These are phyloP conservation scores for Taiwanofungus camphoratus DNA, from an alignment of 1,284 basidiomycete genomes.

Conservation along the genomic window DNA sequence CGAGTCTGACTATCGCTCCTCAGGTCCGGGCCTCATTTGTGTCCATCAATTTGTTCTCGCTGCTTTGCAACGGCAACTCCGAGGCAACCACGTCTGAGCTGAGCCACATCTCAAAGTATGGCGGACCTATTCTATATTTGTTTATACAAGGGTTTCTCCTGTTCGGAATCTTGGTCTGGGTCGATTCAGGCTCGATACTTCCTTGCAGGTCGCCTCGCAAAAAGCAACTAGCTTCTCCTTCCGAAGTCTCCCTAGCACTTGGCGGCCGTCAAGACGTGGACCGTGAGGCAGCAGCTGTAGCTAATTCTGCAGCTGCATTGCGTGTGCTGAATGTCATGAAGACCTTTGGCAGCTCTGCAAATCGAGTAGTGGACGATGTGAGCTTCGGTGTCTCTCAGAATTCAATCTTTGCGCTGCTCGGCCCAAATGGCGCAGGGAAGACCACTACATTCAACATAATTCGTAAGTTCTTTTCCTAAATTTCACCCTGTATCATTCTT, in stretches of 20 bases:
- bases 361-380: conserved; percentile 68
- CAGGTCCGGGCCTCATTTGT: conserved; percentile 62
- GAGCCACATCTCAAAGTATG: conserved; percentile 54
- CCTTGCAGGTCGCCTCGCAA: conserved; percentile 22
- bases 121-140: conserved; percentile 74
- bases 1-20: conserved; percentile 3
- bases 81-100: conserved; percentile 42
- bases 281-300: conserved; percentile 46
- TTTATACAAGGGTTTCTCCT: conserved; percentile 50
- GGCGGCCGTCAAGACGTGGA: conserved; percentile 39
- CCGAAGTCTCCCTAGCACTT: conserved; percentile 2
- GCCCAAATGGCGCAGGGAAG: conserved; percentile 80
- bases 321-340: conserved; percentile 67
- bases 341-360: conserved; percentile 40
- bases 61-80: conserved; percentile 60
- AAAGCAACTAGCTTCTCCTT: conserved; percentile 5
- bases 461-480: conserved; percentile 36
- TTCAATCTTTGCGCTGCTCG: conserved; percentile 68
- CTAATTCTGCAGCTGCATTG: conserved; percentile 48
- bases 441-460: conserved; percentile 77
- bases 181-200: conserved; percentile 52
- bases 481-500: not conserved
- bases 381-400: conserved; percentile 61
- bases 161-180: conserved; percentile 52
- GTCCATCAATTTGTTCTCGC: conserved; percentile 71